These are phyloP conservation scores for Closterium sp. DNA, from an alignment of 139 green algal species.

Conservation along the genomic window DNA sequence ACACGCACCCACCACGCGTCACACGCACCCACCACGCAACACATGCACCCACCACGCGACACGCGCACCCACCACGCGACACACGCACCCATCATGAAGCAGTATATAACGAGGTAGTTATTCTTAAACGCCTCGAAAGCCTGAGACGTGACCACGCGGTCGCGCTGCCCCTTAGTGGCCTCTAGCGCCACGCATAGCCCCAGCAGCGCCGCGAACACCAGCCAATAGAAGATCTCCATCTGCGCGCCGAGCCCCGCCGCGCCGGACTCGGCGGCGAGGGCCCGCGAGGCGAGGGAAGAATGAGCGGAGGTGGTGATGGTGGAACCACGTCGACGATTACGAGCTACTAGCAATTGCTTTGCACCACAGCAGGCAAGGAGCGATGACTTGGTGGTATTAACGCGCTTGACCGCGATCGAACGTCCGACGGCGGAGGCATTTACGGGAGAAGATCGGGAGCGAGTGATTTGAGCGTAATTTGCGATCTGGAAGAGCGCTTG, in stretches of 20 bases:
- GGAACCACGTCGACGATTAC: not conserved
- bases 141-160: slow-evolving; percentile 26
- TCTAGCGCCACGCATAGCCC: slow-evolving; percentile 46
- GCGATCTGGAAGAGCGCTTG: too few species aligned
- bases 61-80: not conserved
- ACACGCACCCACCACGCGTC: too few species aligned
- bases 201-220: slow-evolving; percentile 48
- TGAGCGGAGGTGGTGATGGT: not conserved
- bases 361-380: too few species aligned
- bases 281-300: not conserved
- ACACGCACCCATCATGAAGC: slow-evolving; percentile 83
- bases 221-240: slow-evolving; percentile 48
- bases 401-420: too few species aligned
- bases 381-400: too few species aligned
- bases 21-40: too few species aligned
- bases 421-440: too few species aligned
- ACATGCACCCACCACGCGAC: too few species aligned
- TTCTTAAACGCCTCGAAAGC: slow-evolving; percentile 78
- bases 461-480: too few species aligned
- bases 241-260: not conserved
- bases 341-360: too few species aligned
- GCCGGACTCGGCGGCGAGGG: not conserved
- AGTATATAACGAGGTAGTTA: slow-evolving; percentile 95
- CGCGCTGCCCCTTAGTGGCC: slow-evolving; percentile 41
- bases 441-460: too few species aligned